phyloP scores from a whole-genome alignment of 108 stramenopile species.

The Nitzschia sp. region DNA sequence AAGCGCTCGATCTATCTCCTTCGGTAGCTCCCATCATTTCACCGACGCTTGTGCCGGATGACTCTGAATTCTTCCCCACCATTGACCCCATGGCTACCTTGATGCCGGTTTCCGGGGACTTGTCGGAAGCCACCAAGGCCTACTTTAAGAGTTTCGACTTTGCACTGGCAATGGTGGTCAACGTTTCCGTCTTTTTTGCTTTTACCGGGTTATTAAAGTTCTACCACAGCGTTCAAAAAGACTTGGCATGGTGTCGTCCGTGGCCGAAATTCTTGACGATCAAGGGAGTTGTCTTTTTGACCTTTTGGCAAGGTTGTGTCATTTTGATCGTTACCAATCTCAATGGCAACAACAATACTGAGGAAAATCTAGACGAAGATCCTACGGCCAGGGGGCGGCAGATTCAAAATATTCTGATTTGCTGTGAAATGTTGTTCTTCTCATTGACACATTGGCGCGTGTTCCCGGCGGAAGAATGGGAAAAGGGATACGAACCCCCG shows the following conservation, averaged over 20 bases:
- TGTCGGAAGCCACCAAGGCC: constrained; percentile 17
- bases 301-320: constrained; percentile 87
- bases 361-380: constrained; percentile 33
- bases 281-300: constrained; percentile 91
- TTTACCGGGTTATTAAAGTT: constrained; percentile 88
- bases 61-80: too few relatives aligned
- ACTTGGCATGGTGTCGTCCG: constrained; percentile 82
- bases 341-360: constrained; percentile 5
- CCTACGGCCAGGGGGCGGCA: constrained; percentile 47
- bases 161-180: constrained; percentile 73
- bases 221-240: constrained; percentile 77
- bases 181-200: constrained; percentile 82
- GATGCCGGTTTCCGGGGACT: background rate
- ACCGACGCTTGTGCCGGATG: background rate
- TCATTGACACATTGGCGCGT: constrained; percentile 86
- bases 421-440: constrained; percentile 91
- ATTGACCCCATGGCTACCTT: constrained; percentile 2
- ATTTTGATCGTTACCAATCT: constrained; percentile 55
- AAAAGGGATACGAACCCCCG: constrained; percentile 62
- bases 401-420: constrained; percentile 87
- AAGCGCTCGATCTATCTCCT: background rate
- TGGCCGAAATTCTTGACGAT: constrained; percentile 90
- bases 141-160: constrained; percentile 61
- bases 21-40: background rate
- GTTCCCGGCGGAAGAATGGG: constrained; percentile 89